Evolutionary conservation across 805 yeast species (phyloP).

Genomic region (Isabelozyma heimii): DNA sequence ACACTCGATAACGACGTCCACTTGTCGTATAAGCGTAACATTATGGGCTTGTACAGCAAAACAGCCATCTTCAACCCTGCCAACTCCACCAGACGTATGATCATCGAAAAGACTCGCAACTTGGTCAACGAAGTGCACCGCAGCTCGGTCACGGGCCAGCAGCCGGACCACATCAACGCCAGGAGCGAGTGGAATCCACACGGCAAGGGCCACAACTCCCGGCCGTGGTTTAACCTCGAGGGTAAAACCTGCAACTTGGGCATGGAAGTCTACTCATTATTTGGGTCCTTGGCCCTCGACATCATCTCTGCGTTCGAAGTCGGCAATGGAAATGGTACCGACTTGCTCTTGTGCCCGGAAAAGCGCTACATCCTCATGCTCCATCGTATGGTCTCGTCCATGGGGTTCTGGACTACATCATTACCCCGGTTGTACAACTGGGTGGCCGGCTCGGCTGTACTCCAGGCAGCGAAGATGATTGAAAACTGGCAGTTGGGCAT

Average conservation of each 20-base stretch:
- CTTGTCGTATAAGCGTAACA: conserved; percentile 29
- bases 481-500: conserved; percentile 45
- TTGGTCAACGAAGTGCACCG: conserved; percentile 23
- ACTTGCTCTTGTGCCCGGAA: conserved; percentile 39
- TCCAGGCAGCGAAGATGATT: conserved; percentile 36
- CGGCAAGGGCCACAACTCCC: conserved; percentile 31
- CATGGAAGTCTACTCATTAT: conserved; percentile 57
- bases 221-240: conserved; percentile 28
- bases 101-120: conserved; percentile 24
- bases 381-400: conserved; percentile 48
- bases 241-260: conserved; percentile 29
- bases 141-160: conserved; percentile 27
- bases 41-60: conserved; percentile 33
- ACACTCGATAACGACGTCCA: conserved; percentile 50
- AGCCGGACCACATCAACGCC: conserved; percentile 34
- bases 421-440: conserved; percentile 52
- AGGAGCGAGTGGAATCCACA: conserved; percentile 26
- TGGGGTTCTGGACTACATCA: conserved; percentile 66
- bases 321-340: conserved; percentile 48
- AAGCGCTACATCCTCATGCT: conserved; percentile 41
- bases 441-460: conserved; percentile 43
- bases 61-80: conserved; percentile 28
- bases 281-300: conserved; percentile 72
- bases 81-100: conserved; percentile 22
- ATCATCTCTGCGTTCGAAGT: conserved; percentile 60